Evolutionary conservation across 352 stramenopile genomes (phyloP).

Genomic region (Phytophthora pisi): DNA sequence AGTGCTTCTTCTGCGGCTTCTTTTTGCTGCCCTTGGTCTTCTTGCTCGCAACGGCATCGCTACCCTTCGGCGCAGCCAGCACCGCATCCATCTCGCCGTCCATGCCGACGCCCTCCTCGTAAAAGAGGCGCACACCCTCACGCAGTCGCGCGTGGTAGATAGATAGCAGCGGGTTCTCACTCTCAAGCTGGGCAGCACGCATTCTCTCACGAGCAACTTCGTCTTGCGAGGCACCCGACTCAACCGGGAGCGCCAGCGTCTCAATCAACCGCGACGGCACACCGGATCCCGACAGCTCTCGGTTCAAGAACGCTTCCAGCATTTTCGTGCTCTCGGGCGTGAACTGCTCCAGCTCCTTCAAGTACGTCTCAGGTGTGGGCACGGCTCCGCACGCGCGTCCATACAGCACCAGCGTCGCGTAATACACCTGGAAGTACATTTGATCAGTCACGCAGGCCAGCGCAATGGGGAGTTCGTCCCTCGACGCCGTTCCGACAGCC

Average conservation of each 20-base stretch:
- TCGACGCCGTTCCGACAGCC: conserved; percentile 46
- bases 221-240: conserved; percentile 20
- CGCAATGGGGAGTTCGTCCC: conserved; percentile 67
- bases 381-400: conserved; percentile 67
- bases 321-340: conserved; percentile 39
- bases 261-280: conserved; percentile 33
- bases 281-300: conserved; percentile 39
- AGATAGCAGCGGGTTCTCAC: conserved; percentile 53
- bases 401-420: conserved; percentile 73
- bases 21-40: conserved; percentile 56
- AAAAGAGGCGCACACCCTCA: conserved; percentile 79
- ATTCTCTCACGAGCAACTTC: conserved; percentile 28
- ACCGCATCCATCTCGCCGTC: conserved; percentile 80
- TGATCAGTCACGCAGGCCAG: conserved; percentile 68
- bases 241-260: conserved; percentile 50
- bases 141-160: conserved; percentile 68
- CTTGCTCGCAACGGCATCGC: conserved; percentile 18
- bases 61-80: conserved; percentile 42
- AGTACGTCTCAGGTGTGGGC: conserved; percentile 60
- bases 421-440: conserved; percentile 88
- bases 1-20: conserved; percentile 69
- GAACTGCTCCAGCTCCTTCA: conserved; percentile 60
- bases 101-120: conserved; percentile 79
- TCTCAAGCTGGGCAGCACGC: conserved; percentile 26
- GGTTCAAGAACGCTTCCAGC: conserved; percentile 66